Percentiles rank a stretch among this genome's conserved stretches.
Evolutionary conservation across 352 stramenopile species (phyloP).

Genomic region (Pythium utonaiense): DNA sequence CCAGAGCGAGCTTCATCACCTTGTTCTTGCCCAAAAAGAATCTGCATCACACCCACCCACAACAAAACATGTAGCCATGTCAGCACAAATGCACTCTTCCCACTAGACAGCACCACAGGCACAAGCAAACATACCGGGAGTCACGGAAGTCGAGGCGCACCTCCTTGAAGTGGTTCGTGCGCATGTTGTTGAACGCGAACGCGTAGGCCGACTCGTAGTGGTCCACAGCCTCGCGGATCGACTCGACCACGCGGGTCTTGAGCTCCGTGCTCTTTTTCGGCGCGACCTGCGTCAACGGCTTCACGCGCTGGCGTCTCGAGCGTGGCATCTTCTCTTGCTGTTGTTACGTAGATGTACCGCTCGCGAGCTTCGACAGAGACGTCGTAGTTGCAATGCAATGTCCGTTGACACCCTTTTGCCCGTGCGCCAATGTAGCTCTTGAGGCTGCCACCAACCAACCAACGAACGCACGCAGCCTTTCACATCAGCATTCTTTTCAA

Average conservation of each 20-base stretch:
- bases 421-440: slow-evolving; percentile 8
- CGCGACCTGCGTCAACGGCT: slow-evolving; percentile 93
- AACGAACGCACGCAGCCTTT: slow-evolving; percentile 19
- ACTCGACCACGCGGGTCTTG: slow-evolving; percentile 94
- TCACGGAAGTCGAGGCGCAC: slow-evolving; percentile 96
- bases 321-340: slow-evolving; percentile 66
- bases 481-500: slow-evolving; percentile 26
- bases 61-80: slow-evolving; percentile 4
- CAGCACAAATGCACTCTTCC: neutral
- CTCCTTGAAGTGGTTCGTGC: slow-evolving; percentile 98
- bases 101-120: too few relatives aligned
- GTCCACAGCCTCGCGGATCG: slow-evolving; percentile 93
- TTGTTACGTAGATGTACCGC: too few relatives aligned
- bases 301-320: slow-evolving; percentile 84
- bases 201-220: slow-evolving; percentile 92
- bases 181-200: slow-evolving; percentile 98
- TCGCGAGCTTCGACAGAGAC: neutral
- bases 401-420: neutral
- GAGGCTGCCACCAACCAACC: slow-evolving; percentile 51
- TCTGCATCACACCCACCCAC: too few relatives aligned
- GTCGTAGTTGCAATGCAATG: slow-evolving; percentile 2
- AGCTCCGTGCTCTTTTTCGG: slow-evolving; percentile 95
- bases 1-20: slow-evolving; percentile 96
- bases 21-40: slow-evolving; percentile 99
- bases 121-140: slow-evolving; percentile 67